Base-by-base conservation (phyloP, 2,329 filamentous ascomycete genomes). In the Apiospora koreana region DNA sequence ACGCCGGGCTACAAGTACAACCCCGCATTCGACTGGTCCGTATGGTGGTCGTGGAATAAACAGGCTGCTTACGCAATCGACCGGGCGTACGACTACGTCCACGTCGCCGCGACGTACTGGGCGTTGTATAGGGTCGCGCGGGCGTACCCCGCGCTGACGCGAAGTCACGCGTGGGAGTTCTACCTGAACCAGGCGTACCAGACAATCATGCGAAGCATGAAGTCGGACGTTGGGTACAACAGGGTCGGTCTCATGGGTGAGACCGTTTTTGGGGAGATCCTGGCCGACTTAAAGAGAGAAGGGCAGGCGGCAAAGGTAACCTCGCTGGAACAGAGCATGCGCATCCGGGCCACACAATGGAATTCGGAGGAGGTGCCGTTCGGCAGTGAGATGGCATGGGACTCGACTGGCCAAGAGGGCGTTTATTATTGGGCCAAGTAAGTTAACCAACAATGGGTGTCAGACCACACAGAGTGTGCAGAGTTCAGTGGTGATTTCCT, bases 371-470 rank as follows among this genome's bases (percentile, higher is more conserved):
- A 82, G 9, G 84, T 87, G 6, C 88, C 88, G 0, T 91, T 85
- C 71, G 88, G 87, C 0, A 89, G 86, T 67, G 88, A 90, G 75
- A 88, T 88, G 86, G 85, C 87, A 0, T 91, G 88, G 88, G 88
- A 91, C 70, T 89, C 85, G 0, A 90, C 88, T 0, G 88, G 87
- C 0, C 88, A 91, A 72, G 88, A 91, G 75, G 88, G 88, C 0
- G 86, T 90, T 0, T 90, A 88, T 71, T 87, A 87, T 71, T 90
- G 88, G 87, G 80, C 83, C 7, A 85, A 83, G 82, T 83, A 73
- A 77, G 77, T 73, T 23, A 1, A n/a, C 28, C 8, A 43, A 31
- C 21, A 42, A 16, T 16, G 12, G 7, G 25, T 67, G 18, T 1
- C n/a, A 21, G 23, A 48, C 73, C n/a, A 31, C 31, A 1, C 42